Percentiles rank a stretch among this genome's conserved stretches.
phyloP scores from a whole-genome alignment of 2,329 filamentous ascomycete species.

The Pseudocercospora vitis region DNA sequence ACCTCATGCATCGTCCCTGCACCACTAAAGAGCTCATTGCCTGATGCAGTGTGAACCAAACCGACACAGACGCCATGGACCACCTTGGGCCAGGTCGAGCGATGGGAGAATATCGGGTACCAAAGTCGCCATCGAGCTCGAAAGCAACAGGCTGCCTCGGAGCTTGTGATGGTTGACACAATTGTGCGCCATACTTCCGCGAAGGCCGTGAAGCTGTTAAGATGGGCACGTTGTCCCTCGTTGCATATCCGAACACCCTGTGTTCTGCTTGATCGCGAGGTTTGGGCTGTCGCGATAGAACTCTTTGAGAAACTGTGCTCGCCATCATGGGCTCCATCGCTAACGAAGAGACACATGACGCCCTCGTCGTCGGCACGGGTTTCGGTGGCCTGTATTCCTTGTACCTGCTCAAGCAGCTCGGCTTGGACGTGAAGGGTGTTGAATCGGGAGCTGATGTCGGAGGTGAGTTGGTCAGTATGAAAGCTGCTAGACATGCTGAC shows the following conservation, averaged over 20 bases:
- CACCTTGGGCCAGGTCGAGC: neutral
- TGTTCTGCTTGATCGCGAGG: neutral
- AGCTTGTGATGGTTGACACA: neutral
- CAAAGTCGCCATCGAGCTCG: neutral
- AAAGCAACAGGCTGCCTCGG: neutral
- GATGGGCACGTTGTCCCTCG: neutral
- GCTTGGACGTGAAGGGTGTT: constrained; percentile 6
- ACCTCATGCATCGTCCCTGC: neutral
- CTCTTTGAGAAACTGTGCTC: neutral
- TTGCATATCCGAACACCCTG: neutral
- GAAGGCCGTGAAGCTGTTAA: neutral
- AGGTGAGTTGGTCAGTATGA: too few relatives aligned
- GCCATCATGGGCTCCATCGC: neutral
- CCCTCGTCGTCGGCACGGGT: constrained; percentile 6
- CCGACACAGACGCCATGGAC: neutral
- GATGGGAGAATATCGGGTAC: neutral
- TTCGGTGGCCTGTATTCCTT: constrained; percentile 10
- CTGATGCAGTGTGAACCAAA: neutral
- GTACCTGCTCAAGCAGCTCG: constrained; percentile 12
- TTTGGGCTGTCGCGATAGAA: neutral
- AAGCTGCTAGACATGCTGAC: too few relatives aligned
- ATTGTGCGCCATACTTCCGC: neutral
- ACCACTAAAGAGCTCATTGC: neutral
- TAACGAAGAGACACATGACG: constrained; percentile 2
- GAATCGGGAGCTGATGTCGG: constrained; percentile 9